Base-by-base conservation (phyloP, 371 early-diverging fungal genomes). In the Mortierella sp. region DNA sequence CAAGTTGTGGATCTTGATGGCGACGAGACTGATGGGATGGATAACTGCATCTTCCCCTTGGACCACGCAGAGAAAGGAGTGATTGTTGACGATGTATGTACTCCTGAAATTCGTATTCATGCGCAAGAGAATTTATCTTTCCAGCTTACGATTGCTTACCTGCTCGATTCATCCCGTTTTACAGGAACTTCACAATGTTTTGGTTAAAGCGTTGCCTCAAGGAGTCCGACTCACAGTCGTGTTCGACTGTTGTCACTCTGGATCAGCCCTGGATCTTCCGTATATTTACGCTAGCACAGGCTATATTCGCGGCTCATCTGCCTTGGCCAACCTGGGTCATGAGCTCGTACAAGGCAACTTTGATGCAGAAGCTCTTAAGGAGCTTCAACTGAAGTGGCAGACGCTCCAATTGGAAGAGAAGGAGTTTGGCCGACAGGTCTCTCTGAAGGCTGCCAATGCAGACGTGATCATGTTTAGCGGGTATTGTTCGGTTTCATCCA, bases 391-490 rank as follows among this genome's bases (percentile, higher is more conserved):
- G 37, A 75, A 71, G 26, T 81, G 57, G 67, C 54, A 64, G 55
- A 26, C 20, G 54, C 68, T 70, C 0, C 58, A 76, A 16, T 1
- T 40, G 45, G 77, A 70, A 18, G 85, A 84, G 73, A 73, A 73
- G 58, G 84, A 84, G 78, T 84, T 86, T 37, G 84, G 81, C 52
- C 79, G 83, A 39, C 83, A 87, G 49, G 84, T 86, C 60, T 75
- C 73, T 28, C 83, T 86, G 63, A 89, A 92, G 83, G 87, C 88
- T 54, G 90, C 88, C 10, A 74, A 89, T 63, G 95, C 94, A 16
- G 95, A 95, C 84, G 94, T 95, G 6, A 88, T 95, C 68, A 93
- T 94, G 94, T 95, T 96, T 65, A 91, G 93, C 43, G 97, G 95
- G 79, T 91, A 87, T 6, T 37, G 20, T 62, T 45, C 30, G 8